Conservation (phyloP, 225 moss, liverwort and hornwort genomes). For the Ulota crispa region DNA sequence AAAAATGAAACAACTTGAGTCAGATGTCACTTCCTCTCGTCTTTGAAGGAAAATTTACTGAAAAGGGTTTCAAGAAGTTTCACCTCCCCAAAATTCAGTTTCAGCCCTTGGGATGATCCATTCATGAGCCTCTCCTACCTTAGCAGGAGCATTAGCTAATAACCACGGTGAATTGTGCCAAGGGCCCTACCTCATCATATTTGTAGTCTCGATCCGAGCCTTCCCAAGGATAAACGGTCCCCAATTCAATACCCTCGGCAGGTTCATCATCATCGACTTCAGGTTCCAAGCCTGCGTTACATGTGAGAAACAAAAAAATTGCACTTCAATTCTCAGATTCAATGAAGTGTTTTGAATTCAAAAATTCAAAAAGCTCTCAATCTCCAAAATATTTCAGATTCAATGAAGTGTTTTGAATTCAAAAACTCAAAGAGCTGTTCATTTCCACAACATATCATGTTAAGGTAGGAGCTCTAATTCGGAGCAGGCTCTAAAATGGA, state of each 20-base stretch:
- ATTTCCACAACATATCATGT: background rate
- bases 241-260: slow-evolving; percentile 61
- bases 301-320: background rate
- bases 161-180: background rate
- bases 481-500: no score
- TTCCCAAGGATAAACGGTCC: slow-evolving; percentile 70
- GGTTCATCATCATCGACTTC: slow-evolving; percentile 66
- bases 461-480: no score
- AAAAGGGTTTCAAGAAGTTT: no score
- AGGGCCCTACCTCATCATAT: slow-evolving; percentile 67
- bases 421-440: background rate
- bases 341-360: background rate
- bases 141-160: background rate
- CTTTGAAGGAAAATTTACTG: no score
- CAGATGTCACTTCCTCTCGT: no score
- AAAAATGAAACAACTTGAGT: no score
- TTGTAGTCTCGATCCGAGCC: slow-evolving; percentile 72
- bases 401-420: background rate
- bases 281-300: slow-evolving; percentile 36
- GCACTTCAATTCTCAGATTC: background rate
- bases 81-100: no score
- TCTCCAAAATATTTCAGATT: background rate
- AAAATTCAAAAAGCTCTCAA: background rate
- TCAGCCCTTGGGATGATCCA: no score
- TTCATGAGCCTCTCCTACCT: no score